Evolutionary conservation across 169 alveolate species (phyloP).

Genomic region (Plasmodium fragile): DNA sequence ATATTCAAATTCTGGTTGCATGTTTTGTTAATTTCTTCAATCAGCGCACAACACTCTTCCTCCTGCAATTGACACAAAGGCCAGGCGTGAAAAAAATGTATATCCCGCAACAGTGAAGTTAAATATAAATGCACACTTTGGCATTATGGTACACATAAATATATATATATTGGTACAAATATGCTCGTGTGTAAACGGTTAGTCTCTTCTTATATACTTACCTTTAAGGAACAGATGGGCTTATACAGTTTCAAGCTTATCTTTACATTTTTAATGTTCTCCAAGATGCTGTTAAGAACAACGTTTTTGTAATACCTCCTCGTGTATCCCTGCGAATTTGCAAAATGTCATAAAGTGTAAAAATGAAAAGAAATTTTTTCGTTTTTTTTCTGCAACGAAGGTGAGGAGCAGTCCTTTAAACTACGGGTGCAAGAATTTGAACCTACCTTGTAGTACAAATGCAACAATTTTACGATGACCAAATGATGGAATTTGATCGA

Average conservation of each 20-base stretch:
- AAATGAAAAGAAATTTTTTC: not conserved
- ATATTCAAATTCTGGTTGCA: constrained; percentile 53
- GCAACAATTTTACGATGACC: constrained; percentile 64
- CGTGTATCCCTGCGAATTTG: constrained; percentile 38
- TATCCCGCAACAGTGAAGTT: not conserved
- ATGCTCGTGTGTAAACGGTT: not conserved
- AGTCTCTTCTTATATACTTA: constrained; percentile 14
- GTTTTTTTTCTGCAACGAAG: not conserved
- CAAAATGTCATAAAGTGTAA: not conserved
- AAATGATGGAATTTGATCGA: constrained; percentile 66
- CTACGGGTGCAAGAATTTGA: not conserved
- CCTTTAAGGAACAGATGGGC: constrained; percentile 71
- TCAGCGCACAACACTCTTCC: constrained; percentile 47
- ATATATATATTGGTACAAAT: not conserved
- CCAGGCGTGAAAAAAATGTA: not conserved
- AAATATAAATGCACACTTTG: not conserved
- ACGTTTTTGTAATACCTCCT: constrained; percentile 71
- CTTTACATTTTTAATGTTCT: constrained; percentile 49
- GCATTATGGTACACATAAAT: not conserved
- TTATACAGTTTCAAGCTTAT: constrained; percentile 44
- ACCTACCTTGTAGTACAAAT: constrained; percentile 54
- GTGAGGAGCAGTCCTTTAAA: not conserved
- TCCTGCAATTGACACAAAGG: constrained; percentile 10
- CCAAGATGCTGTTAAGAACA: constrained; percentile 51
- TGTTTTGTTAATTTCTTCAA: constrained; percentile 70